Evolutionary conservation across 192 early-diverging fungal genomes (phyloP).

Genomic region (Umbelopsis vinacea): DNA sequence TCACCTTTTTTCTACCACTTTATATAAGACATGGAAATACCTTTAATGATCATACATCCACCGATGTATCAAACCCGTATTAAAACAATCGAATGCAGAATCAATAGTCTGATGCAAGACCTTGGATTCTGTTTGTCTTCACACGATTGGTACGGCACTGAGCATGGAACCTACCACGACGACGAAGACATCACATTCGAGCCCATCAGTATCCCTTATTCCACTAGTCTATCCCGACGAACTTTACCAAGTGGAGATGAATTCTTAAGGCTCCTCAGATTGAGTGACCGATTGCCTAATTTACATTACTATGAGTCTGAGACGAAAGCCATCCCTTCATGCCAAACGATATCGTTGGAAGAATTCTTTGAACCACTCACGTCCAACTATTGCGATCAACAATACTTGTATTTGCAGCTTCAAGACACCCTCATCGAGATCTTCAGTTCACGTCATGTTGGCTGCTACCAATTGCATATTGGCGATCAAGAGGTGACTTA

Average conservation of each 20-base stretch:
- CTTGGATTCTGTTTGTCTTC: constrained; percentile 8
- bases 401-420: constrained; percentile 10
- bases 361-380: constrained; percentile 15
- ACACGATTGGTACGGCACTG: not conserved
- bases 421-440: constrained; percentile 15
- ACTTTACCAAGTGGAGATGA: not conserved
- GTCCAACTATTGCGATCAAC: constrained; percentile 14
- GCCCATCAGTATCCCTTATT: constrained; percentile 1
- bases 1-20: not conserved
- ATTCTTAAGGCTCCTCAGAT: not conserved
- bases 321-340: not conserved
- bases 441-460: constrained; percentile 5
- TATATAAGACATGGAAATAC: constrained; percentile 6
- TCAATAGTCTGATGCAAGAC: constrained; percentile 8
- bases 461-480: constrained; percentile 12
- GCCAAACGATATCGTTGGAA: constrained; percentile 1
- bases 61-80: not conserved
- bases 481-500: constrained; percentile 4
- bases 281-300: constrained; percentile 1
- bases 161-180: not conserved
- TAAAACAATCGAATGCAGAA: not conserved
- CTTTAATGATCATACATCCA: not conserved
- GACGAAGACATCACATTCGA: constrained; percentile 6
- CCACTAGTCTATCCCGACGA: not conserved
- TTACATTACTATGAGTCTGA: not conserved